Base-by-base conservation (phyloP, 225 moss, liverwort and hornwort species). In the Bryoerythrophyllum caledonicum region DNA sequence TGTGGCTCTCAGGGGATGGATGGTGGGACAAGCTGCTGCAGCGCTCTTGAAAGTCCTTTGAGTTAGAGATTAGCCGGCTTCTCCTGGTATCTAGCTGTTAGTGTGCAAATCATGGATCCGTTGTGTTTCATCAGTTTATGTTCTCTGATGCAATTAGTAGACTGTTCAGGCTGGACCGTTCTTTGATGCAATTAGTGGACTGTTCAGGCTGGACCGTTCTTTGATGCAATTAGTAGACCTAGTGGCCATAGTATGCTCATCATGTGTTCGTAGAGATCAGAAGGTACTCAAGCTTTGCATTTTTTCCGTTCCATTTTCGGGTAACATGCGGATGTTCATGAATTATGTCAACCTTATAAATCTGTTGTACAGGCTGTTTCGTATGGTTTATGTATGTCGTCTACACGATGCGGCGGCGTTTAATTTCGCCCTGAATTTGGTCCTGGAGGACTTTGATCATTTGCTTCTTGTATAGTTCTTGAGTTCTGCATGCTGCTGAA, bases 281-380 rank as follows among this genome's bases (percentile, higher is more conserved):
- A 79, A 76, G 79, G 61, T 83, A 49, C 76, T 70, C 63, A 46
- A 62, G 79, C 56, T 72, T 76, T 79, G 56, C 83, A 76, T 67
- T 79, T 67, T 72, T 67, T 72, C 48, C 14, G 62, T 76, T 43
- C 46, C 63, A 67, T 76, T 67, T 46, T 76, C 68, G 67, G 63
- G 55, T 72, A 63, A 61, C 72, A 76, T 16, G 48, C 60, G 67
- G 79, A 68, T 79, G 60, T 72, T 71, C 72, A 79, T 83, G 67
- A 76, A 56, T 49, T 17, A 49, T 72, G 72, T 67, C 38, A 72
- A 56, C 61, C 27, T 76, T 76, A 73, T 80, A 70, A 80, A 74
- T 34, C 51, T 73, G 41, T 17, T 74, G 66, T 66, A 76, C 67
- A 67, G 76, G 76, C 76, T 66, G 67, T 76, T 74, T 64, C 23